Evolutionary conservation across 257 asterid species (phyloP).

Genomic region (Pogostemon cablin): DNA sequence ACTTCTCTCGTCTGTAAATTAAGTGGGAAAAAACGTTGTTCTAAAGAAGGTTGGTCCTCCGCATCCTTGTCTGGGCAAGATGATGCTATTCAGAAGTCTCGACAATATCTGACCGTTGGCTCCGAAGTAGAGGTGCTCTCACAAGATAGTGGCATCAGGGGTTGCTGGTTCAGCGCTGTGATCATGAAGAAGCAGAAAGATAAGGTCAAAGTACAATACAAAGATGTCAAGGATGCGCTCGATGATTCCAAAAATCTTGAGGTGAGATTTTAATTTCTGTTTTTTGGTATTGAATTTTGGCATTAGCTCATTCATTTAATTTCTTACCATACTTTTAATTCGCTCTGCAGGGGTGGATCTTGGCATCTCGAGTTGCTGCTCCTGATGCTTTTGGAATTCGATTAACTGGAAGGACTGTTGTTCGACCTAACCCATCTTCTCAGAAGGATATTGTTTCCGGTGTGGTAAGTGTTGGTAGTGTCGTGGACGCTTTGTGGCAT

Average conservation of each 20-base stretch:
- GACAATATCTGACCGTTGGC: constrained; percentile 50
- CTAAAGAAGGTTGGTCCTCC: constrained; percentile 32
- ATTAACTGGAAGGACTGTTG: constrained; percentile 57
- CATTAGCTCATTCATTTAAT: background rate
- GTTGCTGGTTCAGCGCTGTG: constrained; percentile 88
- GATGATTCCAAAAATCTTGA: constrained; percentile 71
- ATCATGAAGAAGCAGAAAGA: constrained; percentile 69
- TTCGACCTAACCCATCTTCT: constrained; percentile 51
- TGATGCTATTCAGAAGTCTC: constrained; percentile 18
- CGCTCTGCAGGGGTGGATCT: constrained; percentile 72
- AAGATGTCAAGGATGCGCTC: constrained; percentile 71
- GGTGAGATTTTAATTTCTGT: constrained; percentile 42
- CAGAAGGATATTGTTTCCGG: constrained; percentile 31
- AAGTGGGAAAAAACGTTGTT: no score
- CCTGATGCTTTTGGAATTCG: constrained; percentile 59
- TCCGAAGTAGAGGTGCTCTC: constrained; percentile 78
- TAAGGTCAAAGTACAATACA: constrained; percentile 73
- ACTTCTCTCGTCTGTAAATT: no score
- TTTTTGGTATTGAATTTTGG: background rate
- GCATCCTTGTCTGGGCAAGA: constrained; percentile 28
- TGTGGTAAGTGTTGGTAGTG: constrained; percentile 49
- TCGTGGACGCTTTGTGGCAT: constrained; percentile 85
- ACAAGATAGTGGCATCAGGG: constrained; percentile 87
- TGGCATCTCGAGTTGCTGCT: constrained; percentile 60
- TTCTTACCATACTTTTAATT: constrained; percentile 17